These are phyloP conservation scores for Hypoxylon subgilvum DNA, from an alignment of 495 filamentous ascomycete species.

Conservation along the genomic window DNA sequence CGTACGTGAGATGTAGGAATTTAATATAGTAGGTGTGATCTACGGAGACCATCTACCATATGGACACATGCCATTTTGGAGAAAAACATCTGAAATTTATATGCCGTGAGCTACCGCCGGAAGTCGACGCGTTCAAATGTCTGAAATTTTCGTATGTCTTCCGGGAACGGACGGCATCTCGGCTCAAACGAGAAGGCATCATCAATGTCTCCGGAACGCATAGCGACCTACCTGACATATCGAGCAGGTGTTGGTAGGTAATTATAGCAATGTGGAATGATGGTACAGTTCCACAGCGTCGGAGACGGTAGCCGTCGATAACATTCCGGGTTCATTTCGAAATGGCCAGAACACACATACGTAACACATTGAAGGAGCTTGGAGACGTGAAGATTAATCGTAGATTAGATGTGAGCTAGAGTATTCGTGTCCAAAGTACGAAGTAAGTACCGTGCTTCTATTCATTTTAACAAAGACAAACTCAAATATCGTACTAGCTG, in stretches of 20 bases:
- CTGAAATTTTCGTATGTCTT: background rate
- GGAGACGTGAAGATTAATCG: too few relatives aligned
- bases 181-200: slow-evolving; percentile 22
- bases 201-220: background rate
- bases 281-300: slow-evolving; percentile 28
- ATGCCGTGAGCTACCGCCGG: slow-evolving; percentile 12
- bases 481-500: background rate
- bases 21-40: slow-evolving; percentile 26
- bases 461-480: slow-evolving; percentile 23
- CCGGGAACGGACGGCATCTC: slow-evolving; percentile 27
- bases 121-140: slow-evolving; percentile 1
- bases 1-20: slow-evolving; percentile 24
- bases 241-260: slow-evolving; percentile 10
- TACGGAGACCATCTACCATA: slow-evolving; percentile 9
- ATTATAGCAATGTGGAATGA: slow-evolving; percentile 21
- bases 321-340: slow-evolving; percentile 37
- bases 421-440: too few relatives aligned
- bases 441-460: too few relatives aligned
- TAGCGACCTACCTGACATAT: slow-evolving; percentile 21
- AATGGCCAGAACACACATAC: slow-evolving; percentile 4
- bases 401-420: too few relatives aligned
- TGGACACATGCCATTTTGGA: slow-evolving; percentile 12
- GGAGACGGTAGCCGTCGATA: slow-evolving; percentile 26
- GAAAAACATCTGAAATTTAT: slow-evolving; percentile 16
- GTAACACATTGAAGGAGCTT: slow-evolving; percentile 6